Percentiles rank a stretch among this genome's conserved stretches.
Evolutionary conservation across 2,329 filamentous ascomycete species (phyloP).

Genomic region (Erysiphe pulchra): DNA sequence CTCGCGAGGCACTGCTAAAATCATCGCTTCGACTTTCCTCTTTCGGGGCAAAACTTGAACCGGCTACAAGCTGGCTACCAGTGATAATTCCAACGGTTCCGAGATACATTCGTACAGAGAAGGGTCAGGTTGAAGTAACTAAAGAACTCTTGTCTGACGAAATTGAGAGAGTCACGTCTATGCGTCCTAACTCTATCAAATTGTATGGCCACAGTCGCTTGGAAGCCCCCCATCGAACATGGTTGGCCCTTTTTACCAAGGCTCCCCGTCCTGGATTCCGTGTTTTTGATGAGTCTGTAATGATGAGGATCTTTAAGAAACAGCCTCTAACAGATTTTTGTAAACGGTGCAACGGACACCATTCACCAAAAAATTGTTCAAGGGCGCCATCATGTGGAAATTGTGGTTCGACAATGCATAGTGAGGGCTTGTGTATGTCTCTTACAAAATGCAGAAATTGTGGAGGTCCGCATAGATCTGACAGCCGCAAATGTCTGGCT

Average conservation of each 20-base stretch:
- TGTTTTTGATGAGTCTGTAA: not conserved
- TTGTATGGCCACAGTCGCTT: not conserved
- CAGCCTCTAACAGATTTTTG: not conserved
- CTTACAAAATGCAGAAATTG: not conserved
- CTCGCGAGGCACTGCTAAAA: constrained; percentile 4
- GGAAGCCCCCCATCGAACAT: not conserved
- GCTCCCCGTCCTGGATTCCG: not conserved
- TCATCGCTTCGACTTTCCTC: not conserved
- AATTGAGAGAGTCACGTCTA: not conserved
- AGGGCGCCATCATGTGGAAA: not conserved
- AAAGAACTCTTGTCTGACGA: not conserved
- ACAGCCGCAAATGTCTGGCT: not conserved
- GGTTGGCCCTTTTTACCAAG: constrained; percentile 1
- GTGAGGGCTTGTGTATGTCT: not conserved
- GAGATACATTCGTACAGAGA: not conserved
- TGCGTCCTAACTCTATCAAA: not conserved
- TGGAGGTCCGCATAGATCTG: not conserved
- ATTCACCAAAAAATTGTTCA: not conserved
- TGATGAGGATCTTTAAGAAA: not conserved
- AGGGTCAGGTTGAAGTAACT: not conserved
- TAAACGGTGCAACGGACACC: not conserved
- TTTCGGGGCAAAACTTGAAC: not conserved
- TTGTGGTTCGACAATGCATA: not conserved
- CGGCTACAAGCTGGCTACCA: not conserved
- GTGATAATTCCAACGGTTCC: not conserved